These are phyloP conservation scores for Sarocladiaceae sp. DNA, from an alignment of 2,329 filamentous ascomycete genomes.

Conservation along the genomic window DNA sequence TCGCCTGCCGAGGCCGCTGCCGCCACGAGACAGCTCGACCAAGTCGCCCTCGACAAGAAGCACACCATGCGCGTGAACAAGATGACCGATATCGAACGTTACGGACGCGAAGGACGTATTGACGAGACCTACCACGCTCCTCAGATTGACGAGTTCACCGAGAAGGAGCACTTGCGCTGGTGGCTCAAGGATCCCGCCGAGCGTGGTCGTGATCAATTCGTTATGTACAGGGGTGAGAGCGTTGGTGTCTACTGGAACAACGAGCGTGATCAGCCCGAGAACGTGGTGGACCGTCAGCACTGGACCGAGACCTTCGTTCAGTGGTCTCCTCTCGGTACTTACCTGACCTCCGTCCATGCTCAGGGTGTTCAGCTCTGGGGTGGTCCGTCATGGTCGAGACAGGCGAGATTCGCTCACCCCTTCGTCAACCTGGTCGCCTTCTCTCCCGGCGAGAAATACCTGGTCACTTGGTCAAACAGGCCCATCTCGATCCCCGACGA, in stretches of 20 bases:
- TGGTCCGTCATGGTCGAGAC: constrained; percentile 78
- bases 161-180: constrained; percentile 91
- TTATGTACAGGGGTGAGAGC: constrained; percentile 85
- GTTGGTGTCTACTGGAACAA: constrained; percentile 99
- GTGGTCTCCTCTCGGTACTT: constrained; percentile 95
- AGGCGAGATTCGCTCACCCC: constrained; percentile 90
- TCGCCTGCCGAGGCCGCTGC: constrained; percentile 83
- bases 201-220: constrained; percentile 89
- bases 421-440: constrained; percentile 95
- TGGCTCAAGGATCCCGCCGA: constrained; percentile 77
- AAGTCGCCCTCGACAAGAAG: constrained; percentile 87
- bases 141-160: constrained; percentile 73
- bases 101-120: constrained; percentile 85
- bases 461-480: constrained; percentile 94
- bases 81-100: constrained; percentile 94
- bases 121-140: constrained; percentile 86
- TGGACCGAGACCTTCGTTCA: constrained; percentile 98
- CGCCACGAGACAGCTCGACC: constrained; percentile 82
- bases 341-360: constrained; percentile 86
- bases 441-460: constrained; percentile 85
- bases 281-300: constrained; percentile 83
- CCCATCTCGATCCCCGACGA: constrained; percentile 88
- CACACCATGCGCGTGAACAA: constrained; percentile 96
- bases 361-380: constrained; percentile 98
- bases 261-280: constrained; percentile 84